Evolutionary conservation across 305 asterid genomes (phyloP), one percentile per base, ranked within the genome.

Genomic region (Fraxinus paxiana): DNA sequence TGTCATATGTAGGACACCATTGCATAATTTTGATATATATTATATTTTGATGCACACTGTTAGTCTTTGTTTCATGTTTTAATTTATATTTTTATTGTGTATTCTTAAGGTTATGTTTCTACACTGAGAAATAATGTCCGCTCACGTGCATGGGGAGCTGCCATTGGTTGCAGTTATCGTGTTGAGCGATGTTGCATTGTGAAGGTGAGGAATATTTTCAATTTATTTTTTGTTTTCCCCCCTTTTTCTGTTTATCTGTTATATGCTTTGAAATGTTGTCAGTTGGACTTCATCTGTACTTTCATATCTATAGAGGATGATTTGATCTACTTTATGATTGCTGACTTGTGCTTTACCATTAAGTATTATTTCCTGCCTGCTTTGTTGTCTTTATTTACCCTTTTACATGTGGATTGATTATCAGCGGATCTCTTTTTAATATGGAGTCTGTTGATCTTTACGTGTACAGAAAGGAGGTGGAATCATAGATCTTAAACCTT

Each of bases 81-180:
- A 78, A 12, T 46, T 81, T 77, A 76, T 48, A 48, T 48, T 76
- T 20, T 78, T 33, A 69, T 69, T 65, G 73, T 75, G 1, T 17
- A 67, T 76, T 78, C 78, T 78, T 51, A 76, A 96, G 99, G 98
- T 84, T 96, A 94, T 84, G 83, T 90, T 82, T 94, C 99, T 81
- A 89, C 97, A 38, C 84, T 94, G 88, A 92, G 99, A 85, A 96
- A 96, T 90, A 93, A 90, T 85, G 98, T 94, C 34, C 98, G 98
- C 51, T 96, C 99, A 3, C 98, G 98, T 43, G 93, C 98, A 24
- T 96, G 98, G 99, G 98, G 98, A 83, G 92, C 99, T 86, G 94
- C 96, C 18, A 90, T 92, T 83, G 97, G 91, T 78, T 96, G 98
- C 91, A 96, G 99, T 86, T 96, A 91, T 78, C 91, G 95, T 78